Conservation (phyloP, 2,329 filamentous ascomycete species). For the Fusarium abutilonis region DNA sequence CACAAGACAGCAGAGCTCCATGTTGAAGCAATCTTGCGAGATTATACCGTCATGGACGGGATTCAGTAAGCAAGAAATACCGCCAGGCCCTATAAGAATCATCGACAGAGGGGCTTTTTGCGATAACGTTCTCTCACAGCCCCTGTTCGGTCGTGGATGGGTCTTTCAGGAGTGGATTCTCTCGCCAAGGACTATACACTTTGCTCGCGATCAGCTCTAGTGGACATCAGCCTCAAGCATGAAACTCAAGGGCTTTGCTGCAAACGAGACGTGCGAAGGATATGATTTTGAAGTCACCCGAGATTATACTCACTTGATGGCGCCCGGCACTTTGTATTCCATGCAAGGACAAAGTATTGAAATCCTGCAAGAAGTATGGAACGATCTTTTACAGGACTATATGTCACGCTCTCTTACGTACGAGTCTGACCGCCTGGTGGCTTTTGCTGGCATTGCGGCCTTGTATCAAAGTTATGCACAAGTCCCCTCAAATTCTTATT, state of each 20-base stretch:
- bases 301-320: conserved; percentile 11
- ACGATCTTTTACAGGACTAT: conserved; percentile 27
- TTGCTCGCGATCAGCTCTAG: conserved; percentile 35
- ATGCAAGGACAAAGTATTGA: background rate
- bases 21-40: conserved; percentile 29
- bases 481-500: conserved; percentile 17
- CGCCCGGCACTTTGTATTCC: conserved; percentile 20
- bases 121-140: conserved; percentile 28
- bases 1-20: conserved; percentile 11
- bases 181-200: conserved; percentile 27
- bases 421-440: conserved; percentile 31
- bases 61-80: conserved; percentile 10
- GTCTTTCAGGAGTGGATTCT: conserved; percentile 37
- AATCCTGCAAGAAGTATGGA: conserved; percentile 9
- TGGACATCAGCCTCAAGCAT: conserved; percentile 30
- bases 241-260: conserved; percentile 18
- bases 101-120: conserved; percentile 26
- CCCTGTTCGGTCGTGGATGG: conserved; percentile 33
- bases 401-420: conserved; percentile 29
- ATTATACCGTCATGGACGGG: conserved; percentile 26
- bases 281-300: conserved; percentile 20
- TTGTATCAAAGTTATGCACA: conserved; percentile 19
- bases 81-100: conserved; percentile 16
- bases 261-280: conserved; percentile 33
- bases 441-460: conserved; percentile 31